Evolutionary conservation across 257 asterid genomes (phyloP), one percentile per base, ranked within the genome.

Genomic region (Apocynum venetum): DNA sequence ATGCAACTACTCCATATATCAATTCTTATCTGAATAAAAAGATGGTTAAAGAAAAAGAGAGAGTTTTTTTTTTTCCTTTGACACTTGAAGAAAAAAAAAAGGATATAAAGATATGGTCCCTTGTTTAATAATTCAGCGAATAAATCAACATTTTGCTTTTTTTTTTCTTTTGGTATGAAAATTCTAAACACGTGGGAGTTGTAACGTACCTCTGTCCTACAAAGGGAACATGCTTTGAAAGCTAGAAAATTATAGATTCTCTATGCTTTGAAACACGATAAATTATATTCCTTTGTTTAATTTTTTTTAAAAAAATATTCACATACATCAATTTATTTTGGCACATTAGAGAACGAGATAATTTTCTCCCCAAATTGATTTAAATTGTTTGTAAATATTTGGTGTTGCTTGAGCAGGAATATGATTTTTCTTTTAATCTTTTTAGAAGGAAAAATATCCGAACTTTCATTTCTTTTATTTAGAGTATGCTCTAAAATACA

Each of bases 71-170:
- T 19, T 65, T 6, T n/a, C 35, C 9, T 56, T 65, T 38, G n/a
- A 38, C 20, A 38, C 31, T 38, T 4, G 8, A 65, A 40, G 48
- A 19, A 36, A 41, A 67, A 44, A 40, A 1, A 15, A 65, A 2
- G 14, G n/a, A 65, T 41, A 13, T 15, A 67, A 14, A 43, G 31
- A 67, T 67, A 41, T 67, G 72, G 52, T 8, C 51, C 72, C 72
- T 43, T 66, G 25, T 66, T 67, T 67, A 67, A 67, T 67, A 67
- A 67, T 67, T 67, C 46, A 66, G 49, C 25, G 25, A 66, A 66
- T 15, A 66, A 66, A 66, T 66, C 72, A 66, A 66, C 72, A 67
- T 67, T 67, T 38, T 15, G 2, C 31, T 43, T 67, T 65, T 40
- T 38, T 38, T 38, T 65, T 40, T 5, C 6, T 53, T 56, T 56